Percentiles rank a stretch among this genome's conserved stretches.
These are phyloP conservation scores for Talaromyces sp. DNA, from an alignment of 2,329 filamentous ascomycete species.

Conservation along the genomic window DNA sequence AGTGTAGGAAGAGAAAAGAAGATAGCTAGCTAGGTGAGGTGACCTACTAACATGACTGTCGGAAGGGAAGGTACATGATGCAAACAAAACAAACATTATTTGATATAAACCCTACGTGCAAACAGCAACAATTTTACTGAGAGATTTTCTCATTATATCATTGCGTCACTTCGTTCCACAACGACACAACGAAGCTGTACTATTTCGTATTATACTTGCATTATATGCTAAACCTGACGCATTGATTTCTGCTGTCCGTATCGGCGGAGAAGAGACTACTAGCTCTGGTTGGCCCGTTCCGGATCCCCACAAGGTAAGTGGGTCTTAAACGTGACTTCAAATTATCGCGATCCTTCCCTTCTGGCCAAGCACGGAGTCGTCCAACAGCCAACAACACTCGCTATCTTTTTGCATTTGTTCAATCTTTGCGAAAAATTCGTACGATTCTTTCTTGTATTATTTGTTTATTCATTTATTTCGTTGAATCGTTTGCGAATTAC, in stretches of 20 bases:
- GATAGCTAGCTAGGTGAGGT: not conserved
- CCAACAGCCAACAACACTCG: not conserved
- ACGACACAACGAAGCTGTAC: no score
- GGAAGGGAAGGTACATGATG: not conserved
- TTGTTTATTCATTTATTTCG: not conserved
- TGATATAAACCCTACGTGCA: not conserved
- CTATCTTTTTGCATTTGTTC: not conserved
- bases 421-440: not conserved
- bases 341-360: conserved; percentile 4
- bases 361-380: not conserved
- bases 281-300: not conserved
- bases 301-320: not conserved
- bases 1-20: not conserved
- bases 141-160: no score
- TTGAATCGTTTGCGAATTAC: not conserved
- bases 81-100: not conserved
- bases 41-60: no score
- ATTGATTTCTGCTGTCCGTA: no score
- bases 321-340: conserved; percentile 8
- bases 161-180: no score
- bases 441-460: not conserved
- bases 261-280: not conserved
- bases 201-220: no score
- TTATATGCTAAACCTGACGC: no score
- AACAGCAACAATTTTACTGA: no score